Base-by-base conservation (phyloP, 139 green algal species). In the Ettlia oleoabundans region DNA sequence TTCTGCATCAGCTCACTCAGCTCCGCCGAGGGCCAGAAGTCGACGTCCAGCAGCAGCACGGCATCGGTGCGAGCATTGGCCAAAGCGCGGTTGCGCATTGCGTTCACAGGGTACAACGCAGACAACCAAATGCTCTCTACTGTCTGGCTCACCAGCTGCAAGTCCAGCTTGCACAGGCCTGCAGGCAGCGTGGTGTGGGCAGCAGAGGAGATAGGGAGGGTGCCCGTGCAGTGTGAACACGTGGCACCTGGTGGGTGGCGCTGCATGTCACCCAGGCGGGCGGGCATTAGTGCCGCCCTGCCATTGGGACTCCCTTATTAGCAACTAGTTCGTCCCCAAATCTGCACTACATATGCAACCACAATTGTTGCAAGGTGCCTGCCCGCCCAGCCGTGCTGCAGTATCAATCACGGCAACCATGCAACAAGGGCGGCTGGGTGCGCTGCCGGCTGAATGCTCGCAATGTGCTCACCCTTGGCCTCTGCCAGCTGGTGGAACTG, bases 11-110 rank as follows among this genome's bases (percentile, higher is more conserved):
- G 52, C 69, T 89, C 86, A 18, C 30, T 70, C 66, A 89, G 77
- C 58, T 89, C 86, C 13, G 78, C 83, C 35, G 51, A 47, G 55
- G 84, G 83, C 83, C 78, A 89, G 69, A 89, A 89, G 66, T 89
- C 86, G 21, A 89, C 86, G 55, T 89, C 86, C 38, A 89, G 72
- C 67, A 89, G 83, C 52, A 89, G 53, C 51, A 89, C 81, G 7
- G 80, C 70, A n/a, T 89, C 85, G 3, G 86, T 89, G 35, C 47
- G 52, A 22, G 83, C 86, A 43, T 85, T 82, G 47, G 78, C 78
- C 72, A 89, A 62, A 8, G 86, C 86, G 32, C 86, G 84, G 52
- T 89, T 89, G 42, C 86, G 82, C 86, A 89, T 89, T 1, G 83
- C 62, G 71, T 89, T 89, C 40, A 89, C 73, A 18, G 86, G 86